Evolutionary conservation across 225 moss, liverwort and hornwort genomes (phyloP).

Genomic region (Ulota crispa): DNA sequence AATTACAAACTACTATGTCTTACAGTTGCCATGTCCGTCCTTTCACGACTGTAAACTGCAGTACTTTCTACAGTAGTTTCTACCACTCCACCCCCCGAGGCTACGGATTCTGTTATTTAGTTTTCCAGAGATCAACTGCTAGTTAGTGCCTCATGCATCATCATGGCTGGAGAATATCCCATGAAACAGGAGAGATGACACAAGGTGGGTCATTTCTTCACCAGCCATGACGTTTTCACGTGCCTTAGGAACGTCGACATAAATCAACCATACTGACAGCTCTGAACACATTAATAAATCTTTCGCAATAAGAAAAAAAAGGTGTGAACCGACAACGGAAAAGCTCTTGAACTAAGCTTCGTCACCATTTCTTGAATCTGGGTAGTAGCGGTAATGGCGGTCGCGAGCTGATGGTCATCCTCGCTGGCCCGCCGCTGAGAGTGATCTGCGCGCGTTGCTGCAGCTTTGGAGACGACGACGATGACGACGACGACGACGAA

Average conservation of each 20-base stretch:
- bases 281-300: background rate
- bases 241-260: no score
- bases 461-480: slow-evolving; percentile 29
- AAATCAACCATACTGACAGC: background rate
- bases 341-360: background rate
- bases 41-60: background rate
- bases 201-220: no score
- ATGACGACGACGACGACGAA: background rate
- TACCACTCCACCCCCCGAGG: background rate
- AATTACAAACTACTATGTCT: background rate
- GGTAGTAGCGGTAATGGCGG: slow-evolving; percentile 17
- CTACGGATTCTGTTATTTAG: slow-evolving; percentile 8
- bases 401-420: slow-evolving; percentile 50
- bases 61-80: background rate
- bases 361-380: slow-evolving; percentile 35
- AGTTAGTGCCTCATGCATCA: background rate
- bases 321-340: background rate
- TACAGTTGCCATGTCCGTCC: background rate
- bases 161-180: no score
- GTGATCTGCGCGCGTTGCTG: slow-evolving; percentile 52
- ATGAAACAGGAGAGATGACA: no score
- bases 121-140: background rate
- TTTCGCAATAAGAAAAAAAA: background rate
- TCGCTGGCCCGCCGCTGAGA: slow-evolving; percentile 35
- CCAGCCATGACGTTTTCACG: no score